Evolutionary conservation across 2,329 filamentous ascomycete genomes (phyloP).

Genomic region (Diplocarpon mali): DNA sequence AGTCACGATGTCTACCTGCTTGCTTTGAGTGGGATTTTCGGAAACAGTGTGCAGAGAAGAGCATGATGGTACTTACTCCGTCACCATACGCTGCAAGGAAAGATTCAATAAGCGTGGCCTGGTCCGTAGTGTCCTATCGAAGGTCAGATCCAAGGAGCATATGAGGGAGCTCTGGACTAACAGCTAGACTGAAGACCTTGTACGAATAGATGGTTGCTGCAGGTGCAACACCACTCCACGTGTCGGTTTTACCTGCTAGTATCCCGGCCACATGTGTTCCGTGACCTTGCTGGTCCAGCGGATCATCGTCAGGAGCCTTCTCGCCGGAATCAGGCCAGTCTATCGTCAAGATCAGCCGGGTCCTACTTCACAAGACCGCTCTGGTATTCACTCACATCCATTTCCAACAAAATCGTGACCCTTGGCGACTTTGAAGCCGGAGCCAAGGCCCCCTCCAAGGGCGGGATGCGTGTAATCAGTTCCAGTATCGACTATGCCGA

Average conservation of each 20-base stretch:
- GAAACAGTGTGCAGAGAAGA: no score
- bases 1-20: conserved; percentile 1
- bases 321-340: neutral
- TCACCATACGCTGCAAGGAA: conserved; percentile 1
- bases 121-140: neutral
- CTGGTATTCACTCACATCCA: neutral
- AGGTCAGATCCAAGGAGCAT: neutral
- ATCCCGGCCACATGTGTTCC: conserved; percentile 13
- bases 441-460: conserved; percentile 52
- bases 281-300: conserved; percentile 8
- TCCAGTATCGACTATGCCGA: conserved; percentile 31
- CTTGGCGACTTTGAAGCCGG: conserved; percentile 44
- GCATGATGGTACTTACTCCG: no score
- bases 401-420: conserved; percentile 51
- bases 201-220: neutral
- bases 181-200: neutral
- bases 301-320: conserved; percentile 4
- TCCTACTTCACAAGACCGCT: neutral
- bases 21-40: neutral
- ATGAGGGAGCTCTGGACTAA: neutral
- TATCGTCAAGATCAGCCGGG: neutral
- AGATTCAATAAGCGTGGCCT: neutral
- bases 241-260: neutral
- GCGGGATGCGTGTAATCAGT: conserved; percentile 52
- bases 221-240: neutral